Evolutionary conservation across 2,329 filamentous ascomycete genomes (phyloP), one percentile per base, ranked within the genome.

Genomic region (Ambrosiella beaveri): DNA sequence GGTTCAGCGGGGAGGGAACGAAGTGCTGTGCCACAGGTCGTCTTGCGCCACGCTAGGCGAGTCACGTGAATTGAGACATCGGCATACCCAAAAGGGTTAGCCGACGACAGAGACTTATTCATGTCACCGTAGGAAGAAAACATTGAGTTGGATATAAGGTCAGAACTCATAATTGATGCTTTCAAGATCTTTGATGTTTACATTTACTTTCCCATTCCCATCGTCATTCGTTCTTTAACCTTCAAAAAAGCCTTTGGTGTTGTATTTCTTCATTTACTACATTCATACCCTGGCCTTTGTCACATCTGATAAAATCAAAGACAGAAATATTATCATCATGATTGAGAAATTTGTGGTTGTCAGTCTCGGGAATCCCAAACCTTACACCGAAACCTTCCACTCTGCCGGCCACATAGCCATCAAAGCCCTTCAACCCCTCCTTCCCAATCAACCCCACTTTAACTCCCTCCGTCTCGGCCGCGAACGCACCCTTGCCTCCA

Each of bases 401-500:
- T 15, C n/a, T n/a, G 27, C 44, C 2, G n/a, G 11, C 11, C 40
- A 12, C n/a, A 41, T n/a, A 41, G 11, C 40, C 4, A 41, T n/a
- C 40, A 41, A 41, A 12, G 40, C n/a, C 40, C 40, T 41, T 6
- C 40, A 11, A 41, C 40, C 40, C n/a, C 40, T 85, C 19, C 64
- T 67, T 12, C 64, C 71, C 3, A 61, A 63, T 2, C 73, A 79
- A 62, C 73, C 81, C 0, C 58, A 70, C 0, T 82, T 85, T 65
- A 66, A 65, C 19, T 72, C 67, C 63, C 68, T 65, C 57, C 71
- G 56, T 66, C 72, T 66, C 74, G 78, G 77, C 57, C 74, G 78
- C 39, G 74, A 81, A 54, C 67, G 75, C 2, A 77, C 77, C 56
- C 63, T 74, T 36, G 71, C 75, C 54, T 78, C 73, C 2, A 63